Evolutionary conservation across 192 early-diverging fungal species (phyloP).

Genomic region (Umbelopsis vinacea): DNA sequence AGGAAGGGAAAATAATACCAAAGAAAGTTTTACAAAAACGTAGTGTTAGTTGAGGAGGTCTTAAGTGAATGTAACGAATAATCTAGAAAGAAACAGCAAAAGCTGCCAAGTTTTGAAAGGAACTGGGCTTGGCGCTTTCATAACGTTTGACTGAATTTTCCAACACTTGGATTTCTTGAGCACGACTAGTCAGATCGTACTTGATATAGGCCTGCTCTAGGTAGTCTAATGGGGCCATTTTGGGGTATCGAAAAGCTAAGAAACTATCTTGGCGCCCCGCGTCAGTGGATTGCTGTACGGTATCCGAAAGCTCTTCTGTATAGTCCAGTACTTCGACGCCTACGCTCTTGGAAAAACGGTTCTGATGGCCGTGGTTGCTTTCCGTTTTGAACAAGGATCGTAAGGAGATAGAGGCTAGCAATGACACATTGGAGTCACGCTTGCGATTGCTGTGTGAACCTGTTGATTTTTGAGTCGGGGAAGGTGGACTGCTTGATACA

Average conservation of each 20-base stretch:
- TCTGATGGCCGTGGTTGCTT: not conserved
- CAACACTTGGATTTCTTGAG: constrained; percentile 1
- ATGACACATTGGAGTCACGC: not conserved
- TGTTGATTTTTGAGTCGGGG: not conserved
- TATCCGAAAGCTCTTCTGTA: constrained; percentile 6
- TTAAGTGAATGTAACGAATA: not conserved
- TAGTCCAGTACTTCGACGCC: not conserved
- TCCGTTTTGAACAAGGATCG: constrained; percentile 8
- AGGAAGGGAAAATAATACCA: not conserved
- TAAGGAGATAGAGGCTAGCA: not conserved
- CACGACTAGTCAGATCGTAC: not conserved
- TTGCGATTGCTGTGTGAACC: not conserved
- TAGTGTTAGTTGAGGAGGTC: not conserved
- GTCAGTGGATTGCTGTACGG: not conserved
- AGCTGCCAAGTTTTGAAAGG: not conserved
- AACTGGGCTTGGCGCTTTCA: not conserved
- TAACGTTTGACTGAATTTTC: not conserved
- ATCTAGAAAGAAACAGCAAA: not conserved
- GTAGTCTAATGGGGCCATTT: not conserved
- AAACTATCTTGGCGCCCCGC: not conserved
- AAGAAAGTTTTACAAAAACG: not conserved
- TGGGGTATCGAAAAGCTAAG: constrained; percentile 1
- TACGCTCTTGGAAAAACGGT: not conserved
- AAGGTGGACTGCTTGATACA: not conserved
- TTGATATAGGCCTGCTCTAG: not conserved